phyloP scores from a whole-genome alignment of 257 asterid genomes.

The Solanum pennellii region DNA sequence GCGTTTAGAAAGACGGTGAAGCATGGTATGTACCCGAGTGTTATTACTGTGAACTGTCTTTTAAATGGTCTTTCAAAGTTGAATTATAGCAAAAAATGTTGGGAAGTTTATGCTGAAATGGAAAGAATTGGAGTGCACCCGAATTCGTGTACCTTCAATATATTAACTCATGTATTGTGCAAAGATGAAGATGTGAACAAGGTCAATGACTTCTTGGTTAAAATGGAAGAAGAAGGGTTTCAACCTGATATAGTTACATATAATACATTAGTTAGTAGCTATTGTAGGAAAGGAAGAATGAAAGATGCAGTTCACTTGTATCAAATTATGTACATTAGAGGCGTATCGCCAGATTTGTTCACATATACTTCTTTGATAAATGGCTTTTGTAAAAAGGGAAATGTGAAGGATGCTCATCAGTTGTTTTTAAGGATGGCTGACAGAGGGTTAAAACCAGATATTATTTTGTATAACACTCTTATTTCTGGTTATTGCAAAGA shows the following conservation, averaged over 20 bases:
- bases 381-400: conserved; percentile 62
- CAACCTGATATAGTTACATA: conserved; percentile 66
- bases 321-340: conserved; percentile 54
- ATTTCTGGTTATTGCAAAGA: conserved; percentile 67
- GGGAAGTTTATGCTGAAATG: conserved; percentile 66
- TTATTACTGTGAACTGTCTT: conserved; percentile 51
- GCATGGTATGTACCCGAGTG: conserved; percentile 54
- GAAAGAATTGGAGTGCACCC: conserved; percentile 50
- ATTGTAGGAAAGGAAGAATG: conserved; percentile 61
- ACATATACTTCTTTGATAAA: conserved; percentile 65
- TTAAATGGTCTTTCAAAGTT: conserved; percentile 47
- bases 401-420: conserved; percentile 51
- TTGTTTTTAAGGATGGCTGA: conserved; percentile 55
- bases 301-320: conserved; percentile 70
- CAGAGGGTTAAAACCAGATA: conserved; percentile 61
- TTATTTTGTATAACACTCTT: conserved; percentile 52
- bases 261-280: conserved; percentile 58
- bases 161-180: conserved; percentile 55
- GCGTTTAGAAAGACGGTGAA: conserved; percentile 34
- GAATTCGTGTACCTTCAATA: conserved; percentile 61
- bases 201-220: conserved; percentile 58
- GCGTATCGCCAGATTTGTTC: conserved; percentile 58
- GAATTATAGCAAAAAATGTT: conserved; percentile 40
- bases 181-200: conserved; percentile 51
- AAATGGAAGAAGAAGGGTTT: conserved; percentile 82